Evolutionary conservation across 805 yeast genomes (phyloP).

Genomic region (Vanderwaltozyma verrucispora): DNA sequence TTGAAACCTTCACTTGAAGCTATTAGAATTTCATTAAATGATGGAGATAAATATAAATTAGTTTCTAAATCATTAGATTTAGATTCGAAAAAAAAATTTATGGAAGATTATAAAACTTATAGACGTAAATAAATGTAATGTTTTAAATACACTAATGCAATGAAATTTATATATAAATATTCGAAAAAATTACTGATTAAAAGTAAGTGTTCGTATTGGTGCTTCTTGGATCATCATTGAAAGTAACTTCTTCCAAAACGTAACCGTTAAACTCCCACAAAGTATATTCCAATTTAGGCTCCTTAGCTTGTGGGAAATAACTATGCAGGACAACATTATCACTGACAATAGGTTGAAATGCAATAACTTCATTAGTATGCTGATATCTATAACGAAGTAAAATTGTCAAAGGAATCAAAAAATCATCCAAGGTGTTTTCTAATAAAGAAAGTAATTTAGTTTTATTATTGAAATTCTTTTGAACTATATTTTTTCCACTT

Average conservation of each 20-base stretch:
- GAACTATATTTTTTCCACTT: neutral
- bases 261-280: conserved; percentile 15
- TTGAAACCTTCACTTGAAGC: conserved; percentile 16
- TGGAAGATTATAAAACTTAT: conserved; percentile 12
- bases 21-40: conserved; percentile 28
- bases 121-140: neutral
- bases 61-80: conserved; percentile 37
- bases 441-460: conserved; percentile 18
- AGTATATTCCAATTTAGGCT: conserved; percentile 15
- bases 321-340: conserved; percentile 9
- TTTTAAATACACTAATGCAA: no score
- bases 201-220: neutral
- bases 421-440: conserved; percentile 16
- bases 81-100: conserved; percentile 36
- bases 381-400: conserved; percentile 21
- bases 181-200: neutral
- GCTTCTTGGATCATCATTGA: no score
- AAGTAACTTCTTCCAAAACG: conserved; percentile 1
- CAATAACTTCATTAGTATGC: conserved; percentile 23
- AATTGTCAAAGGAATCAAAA: conserved; percentile 20
- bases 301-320: conserved; percentile 20
- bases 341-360: conserved; percentile 15
- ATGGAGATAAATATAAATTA: conserved; percentile 39
- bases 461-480: neutral
- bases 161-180: neutral